phyloP scores from a whole-genome alignment of 2,329 filamentous ascomycete genomes.

The Meredithiella fracta region DNA sequence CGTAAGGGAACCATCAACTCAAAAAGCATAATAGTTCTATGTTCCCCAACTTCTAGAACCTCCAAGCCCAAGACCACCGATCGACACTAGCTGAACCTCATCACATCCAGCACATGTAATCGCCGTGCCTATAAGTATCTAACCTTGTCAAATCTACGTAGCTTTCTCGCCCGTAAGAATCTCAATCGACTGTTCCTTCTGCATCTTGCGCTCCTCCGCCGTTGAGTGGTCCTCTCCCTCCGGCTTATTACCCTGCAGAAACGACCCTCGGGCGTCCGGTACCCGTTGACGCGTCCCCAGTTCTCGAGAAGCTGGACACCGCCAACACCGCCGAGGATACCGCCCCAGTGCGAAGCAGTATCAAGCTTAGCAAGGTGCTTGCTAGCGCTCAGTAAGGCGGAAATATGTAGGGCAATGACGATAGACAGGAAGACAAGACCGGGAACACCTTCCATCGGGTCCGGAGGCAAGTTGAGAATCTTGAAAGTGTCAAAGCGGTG shows the following conservation, averaged over 20 bases:
- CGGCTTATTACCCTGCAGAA: conserved; percentile 5
- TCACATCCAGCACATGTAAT: too few species aligned
- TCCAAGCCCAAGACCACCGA: too few species aligned
- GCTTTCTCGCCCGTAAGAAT: conserved; percentile 14
- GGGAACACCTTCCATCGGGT: conserved; percentile 34
- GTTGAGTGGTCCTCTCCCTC: conserved; percentile 1
- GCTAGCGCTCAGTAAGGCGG: conserved; percentile 28
- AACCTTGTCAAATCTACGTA: background rate
- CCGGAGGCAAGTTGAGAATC: conserved; percentile 40
- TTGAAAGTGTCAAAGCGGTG: conserved; percentile 40
- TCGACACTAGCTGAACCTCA: too few species aligned
- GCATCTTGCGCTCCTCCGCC: background rate
- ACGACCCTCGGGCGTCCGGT: conserved; percentile 10
- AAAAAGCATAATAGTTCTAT: too few species aligned
- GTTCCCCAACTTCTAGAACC: too few species aligned
- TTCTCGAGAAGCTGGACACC: conserved; percentile 24
- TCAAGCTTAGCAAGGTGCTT: conserved; percentile 34
- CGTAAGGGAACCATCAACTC: too few species aligned
- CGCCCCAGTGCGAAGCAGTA: conserved; percentile 35
- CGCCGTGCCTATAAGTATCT: too few species aligned
- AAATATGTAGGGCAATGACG: conserved; percentile 33
- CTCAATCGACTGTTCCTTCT: conserved; percentile 11
- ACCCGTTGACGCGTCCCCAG: conserved; percentile 9
- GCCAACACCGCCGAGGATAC: conserved; percentile 31
- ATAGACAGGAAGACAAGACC: conserved; percentile 38